Evolutionary conservation across 164 flowering plant genomes (phyloP).

Genomic region (Magnolia changhungtana): DNA sequence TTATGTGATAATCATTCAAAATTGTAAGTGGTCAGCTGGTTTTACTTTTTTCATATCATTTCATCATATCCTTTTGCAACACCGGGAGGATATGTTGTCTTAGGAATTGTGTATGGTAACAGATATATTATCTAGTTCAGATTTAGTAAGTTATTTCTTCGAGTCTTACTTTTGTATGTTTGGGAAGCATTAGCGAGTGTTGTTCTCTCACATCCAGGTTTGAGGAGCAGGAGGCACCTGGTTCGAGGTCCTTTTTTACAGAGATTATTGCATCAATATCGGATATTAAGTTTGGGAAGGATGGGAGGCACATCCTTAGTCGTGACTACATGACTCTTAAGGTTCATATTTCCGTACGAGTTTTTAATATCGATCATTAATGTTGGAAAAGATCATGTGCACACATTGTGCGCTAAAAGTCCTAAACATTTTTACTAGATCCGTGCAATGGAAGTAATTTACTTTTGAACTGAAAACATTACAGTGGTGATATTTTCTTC

Average conservation of each 20-base stretch:
- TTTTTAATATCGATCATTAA: background rate
- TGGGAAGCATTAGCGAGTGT: background rate
- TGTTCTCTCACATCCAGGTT: constrained; percentile 43
- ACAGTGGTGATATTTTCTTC: background rate
- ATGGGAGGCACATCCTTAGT: constrained; percentile 85
- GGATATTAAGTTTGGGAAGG: constrained; percentile 83
- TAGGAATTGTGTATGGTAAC: background rate
- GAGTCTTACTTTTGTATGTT: background rate
- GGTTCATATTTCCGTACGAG: constrained; percentile 33
- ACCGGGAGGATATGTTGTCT: background rate
- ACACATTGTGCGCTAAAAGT: background rate
- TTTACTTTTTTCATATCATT: background rate
- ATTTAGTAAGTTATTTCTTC: background rate
- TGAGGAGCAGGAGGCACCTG: constrained; percentile 89
- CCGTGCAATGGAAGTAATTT: background rate
- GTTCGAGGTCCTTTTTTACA: constrained; percentile 93
- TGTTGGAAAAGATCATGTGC: background rate
- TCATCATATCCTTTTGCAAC: background rate
- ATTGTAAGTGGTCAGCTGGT: constrained; percentile 50
- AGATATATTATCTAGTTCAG: background rate
- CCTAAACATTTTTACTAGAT: background rate
- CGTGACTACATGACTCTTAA: constrained; percentile 98
- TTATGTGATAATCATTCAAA: constrained; percentile 89
- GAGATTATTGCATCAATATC: constrained; percentile 96
- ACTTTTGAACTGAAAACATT: background rate